These are phyloP conservation scores for Arabis hirsuta DNA, from an alignment of 345 rosid genomes.

Conservation along the genomic window DNA sequence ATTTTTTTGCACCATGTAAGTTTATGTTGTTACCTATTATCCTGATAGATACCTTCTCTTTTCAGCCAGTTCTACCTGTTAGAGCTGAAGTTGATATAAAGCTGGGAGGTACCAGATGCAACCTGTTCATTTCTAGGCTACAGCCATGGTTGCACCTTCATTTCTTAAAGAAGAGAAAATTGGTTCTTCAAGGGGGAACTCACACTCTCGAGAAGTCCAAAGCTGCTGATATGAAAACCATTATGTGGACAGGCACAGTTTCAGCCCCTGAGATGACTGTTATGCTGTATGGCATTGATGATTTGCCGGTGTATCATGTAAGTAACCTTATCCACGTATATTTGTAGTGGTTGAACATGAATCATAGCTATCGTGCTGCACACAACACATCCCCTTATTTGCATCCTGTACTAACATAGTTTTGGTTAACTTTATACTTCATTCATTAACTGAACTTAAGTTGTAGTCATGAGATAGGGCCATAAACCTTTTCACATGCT, in stretches of 20 bases:
- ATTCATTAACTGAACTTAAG: not conserved
- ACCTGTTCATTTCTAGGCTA: slow-evolving; percentile 69
- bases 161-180: slow-evolving; percentile 62
- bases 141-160: slow-evolving; percentile 84
- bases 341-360: slow-evolving; percentile 6
- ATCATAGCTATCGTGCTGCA: slow-evolving; percentile 4
- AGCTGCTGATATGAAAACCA: slow-evolving; percentile 56
- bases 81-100: slow-evolving; percentile 97
- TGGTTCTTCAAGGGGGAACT: slow-evolving; percentile 65
- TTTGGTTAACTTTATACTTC: slow-evolving; percentile 11
- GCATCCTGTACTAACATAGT: not conserved
- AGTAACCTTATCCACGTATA: slow-evolving; percentile 42
- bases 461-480: slow-evolving; percentile 5
- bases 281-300: slow-evolving; percentile 63
- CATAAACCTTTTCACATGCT: slow-evolving; percentile 12
- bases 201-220: slow-evolving; percentile 52
- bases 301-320: slow-evolving; percentile 84
- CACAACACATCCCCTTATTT: not conserved
- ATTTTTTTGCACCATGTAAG: not conserved
- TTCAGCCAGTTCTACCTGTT: slow-evolving; percentile 74
- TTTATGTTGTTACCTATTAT: slow-evolving; percentile 23
- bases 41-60: slow-evolving; percentile 32
- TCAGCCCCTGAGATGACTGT: slow-evolving; percentile 97
- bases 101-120: slow-evolving; percentile 90
- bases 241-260: slow-evolving; percentile 93